phyloP scores from a whole-genome alignment of 306 rosid species.

The Quercus gilva region DNA sequence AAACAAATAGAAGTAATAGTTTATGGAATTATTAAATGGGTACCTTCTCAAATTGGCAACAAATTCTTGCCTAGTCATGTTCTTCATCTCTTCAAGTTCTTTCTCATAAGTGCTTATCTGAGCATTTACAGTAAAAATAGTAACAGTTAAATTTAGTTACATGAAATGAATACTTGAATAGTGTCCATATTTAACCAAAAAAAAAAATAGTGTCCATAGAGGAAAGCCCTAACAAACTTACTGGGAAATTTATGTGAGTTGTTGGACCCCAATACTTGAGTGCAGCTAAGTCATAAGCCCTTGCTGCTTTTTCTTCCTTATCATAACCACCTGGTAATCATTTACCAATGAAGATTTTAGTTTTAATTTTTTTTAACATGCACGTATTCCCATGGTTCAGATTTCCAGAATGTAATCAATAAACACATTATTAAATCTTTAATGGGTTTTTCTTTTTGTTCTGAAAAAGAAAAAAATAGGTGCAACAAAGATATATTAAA shows the following conservation, averaged over 20 bases:
- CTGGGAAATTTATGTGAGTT: constrained; percentile 95
- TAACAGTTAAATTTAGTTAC: constrained; percentile 9
- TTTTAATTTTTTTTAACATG: constrained; percentile 19
- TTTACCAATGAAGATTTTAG: constrained; percentile 6
- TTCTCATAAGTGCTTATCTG: constrained; percentile 81
- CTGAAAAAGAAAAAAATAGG: constrained; percentile 16
- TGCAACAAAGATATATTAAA: constrained; percentile 29
- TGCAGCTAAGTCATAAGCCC: constrained; percentile 97
- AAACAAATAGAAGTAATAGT: constrained; percentile 7
- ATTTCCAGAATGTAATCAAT: neutral
- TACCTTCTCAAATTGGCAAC: constrained; percentile 97
- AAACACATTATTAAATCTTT: neutral
- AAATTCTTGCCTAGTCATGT: constrained; percentile 95
- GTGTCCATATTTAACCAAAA: constrained; percentile 7
- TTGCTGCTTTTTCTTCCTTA: constrained; percentile 98
- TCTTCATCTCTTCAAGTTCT: constrained; percentile 93
- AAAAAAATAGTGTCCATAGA: constrained; percentile 18
- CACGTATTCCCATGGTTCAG: constrained; percentile 39
- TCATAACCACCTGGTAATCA: constrained; percentile 88
- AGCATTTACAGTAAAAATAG: constrained; percentile 25
- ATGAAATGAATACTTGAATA: neutral
- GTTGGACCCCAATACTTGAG: constrained; percentile 99
- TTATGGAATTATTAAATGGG: constrained; percentile 13
- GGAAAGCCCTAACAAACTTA: constrained; percentile 36
- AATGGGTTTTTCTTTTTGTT: neutral